Evolutionary conservation across 1,284 basidiomycete species (phyloP), one percentile per base, ranked within the genome.

Genomic region (Tylopilus orsonianus): DNA sequence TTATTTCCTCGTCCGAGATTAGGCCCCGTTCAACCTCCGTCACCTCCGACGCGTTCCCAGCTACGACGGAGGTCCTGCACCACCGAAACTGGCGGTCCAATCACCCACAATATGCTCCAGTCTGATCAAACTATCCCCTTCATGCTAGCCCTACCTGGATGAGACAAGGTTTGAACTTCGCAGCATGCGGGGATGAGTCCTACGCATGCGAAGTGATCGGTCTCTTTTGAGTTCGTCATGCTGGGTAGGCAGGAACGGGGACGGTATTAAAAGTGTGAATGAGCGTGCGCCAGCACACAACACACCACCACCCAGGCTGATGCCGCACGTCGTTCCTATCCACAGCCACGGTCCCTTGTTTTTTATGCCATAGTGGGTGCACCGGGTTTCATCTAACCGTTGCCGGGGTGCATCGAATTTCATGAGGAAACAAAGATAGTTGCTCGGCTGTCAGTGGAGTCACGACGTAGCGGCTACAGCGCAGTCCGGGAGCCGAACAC

Each of bases 61-160:
- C 44, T 18, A 26, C 48, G 13, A 30, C 60, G 62, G 52, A 42
- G 30, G 14, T 36, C 39, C 33, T 60, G 60, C 56, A 41, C n/a
- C 26, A 61, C 60, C 61, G 60, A 54, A 41, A 35, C 13, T 20
- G 35, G 62, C 56, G 61, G 50, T 22, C 24, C 48, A 41, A 32
- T 41, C 40, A 32, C 38, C 22, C 39, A 19, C 8, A 27, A 27
- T 19, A 13, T 22, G 23, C 19, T 20, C 29, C 29, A 48, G n/a
- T n/a, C n/a, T n/a, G n/a, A n/a, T n/a, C n/a, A n/a, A n/a, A n/a
- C n/a, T n/a, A n/a, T n/a, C n/a, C n/a, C n/a, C n/a, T n/a, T n/a
- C n/a, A n/a, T n/a, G n/a, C n/a, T n/a, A n/a, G n/a, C n/a, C n/a
- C n/a, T n/a, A n/a, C n/a, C n/a, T n/a, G n/a, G n/a, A n/a, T n/a